phyloP scores from a whole-genome alignment of 176 grass and related monocot genomes.

The Thinopyrum elongatum region DNA sequence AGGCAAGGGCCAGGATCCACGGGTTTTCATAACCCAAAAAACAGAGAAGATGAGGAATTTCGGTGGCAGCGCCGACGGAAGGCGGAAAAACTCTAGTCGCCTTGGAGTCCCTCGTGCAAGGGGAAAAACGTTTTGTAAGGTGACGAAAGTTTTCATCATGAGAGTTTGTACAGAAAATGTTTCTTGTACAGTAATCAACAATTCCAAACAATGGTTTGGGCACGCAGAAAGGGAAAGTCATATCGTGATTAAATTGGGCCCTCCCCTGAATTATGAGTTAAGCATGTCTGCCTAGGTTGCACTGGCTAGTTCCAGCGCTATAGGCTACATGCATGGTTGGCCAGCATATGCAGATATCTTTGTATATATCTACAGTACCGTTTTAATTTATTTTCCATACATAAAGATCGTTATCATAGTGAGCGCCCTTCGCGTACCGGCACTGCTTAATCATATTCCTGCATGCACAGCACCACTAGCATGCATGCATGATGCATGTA shows the following conservation, averaged over 20 bases:
- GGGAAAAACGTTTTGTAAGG: too few relatives aligned
- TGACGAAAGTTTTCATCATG: too few relatives aligned
- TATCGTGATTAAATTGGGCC: conserved; percentile 7
- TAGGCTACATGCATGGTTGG: not conserved
- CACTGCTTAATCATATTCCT: conserved; percentile 42
- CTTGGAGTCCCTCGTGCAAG: too few relatives aligned
- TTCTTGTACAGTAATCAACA: not conserved
- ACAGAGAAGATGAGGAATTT: too few relatives aligned
- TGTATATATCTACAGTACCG: not conserved
- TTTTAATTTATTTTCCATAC: not conserved
- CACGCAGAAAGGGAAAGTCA: conserved; percentile 10
- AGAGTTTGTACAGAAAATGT: not conserved
- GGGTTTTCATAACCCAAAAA: too few relatives aligned
- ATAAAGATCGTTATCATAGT: conserved; percentile 11
- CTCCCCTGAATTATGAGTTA: conserved; percentile 37
- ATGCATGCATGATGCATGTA: not conserved
- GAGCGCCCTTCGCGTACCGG: conserved; percentile 44
- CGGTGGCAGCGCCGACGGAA: too few relatives aligned
- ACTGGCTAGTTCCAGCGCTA: not conserved
- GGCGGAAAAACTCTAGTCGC: too few relatives aligned
- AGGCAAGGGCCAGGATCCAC: too few relatives aligned
- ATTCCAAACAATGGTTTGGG: not conserved
- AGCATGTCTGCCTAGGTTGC: conserved; percentile 24
- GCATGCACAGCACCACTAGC: not conserved
- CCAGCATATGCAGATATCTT: not conserved